phyloP scores from a whole-genome alignment of 2,329 filamentous ascomycete genomes.

The Botrytis fragariae region DNA sequence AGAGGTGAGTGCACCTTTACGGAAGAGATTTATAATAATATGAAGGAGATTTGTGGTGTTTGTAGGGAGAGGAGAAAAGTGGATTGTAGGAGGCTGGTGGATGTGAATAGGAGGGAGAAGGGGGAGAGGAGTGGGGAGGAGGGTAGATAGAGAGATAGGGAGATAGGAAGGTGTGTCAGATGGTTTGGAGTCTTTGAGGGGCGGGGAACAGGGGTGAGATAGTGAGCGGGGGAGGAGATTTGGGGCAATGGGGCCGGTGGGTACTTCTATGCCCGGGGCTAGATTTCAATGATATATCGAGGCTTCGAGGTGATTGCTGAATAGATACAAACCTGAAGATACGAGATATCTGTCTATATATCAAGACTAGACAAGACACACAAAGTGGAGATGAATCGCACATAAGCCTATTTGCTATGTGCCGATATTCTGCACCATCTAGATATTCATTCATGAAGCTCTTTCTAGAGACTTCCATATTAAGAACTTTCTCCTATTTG shows the following conservation, averaged over 20 bases:
- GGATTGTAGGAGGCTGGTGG: not conserved
- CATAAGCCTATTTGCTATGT: not conserved
- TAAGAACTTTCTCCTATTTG: not conserved
- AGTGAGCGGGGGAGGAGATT: too few species aligned
- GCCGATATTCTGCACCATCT: not conserved
- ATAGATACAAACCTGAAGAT: not conserved
- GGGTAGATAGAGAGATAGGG: not conserved
- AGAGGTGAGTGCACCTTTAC: not conserved
- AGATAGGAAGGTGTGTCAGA: not conserved
- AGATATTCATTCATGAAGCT: rapidly evolving
- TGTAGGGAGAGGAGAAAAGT: not conserved
- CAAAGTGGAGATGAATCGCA: not conserved
- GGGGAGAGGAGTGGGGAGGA: not conserved
- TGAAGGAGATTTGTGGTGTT: not conserved
- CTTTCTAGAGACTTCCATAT: not conserved
- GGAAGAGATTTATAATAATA: not conserved
- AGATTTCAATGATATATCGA: too few species aligned
- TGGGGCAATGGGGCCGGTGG: too few species aligned
- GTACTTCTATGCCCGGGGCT: too few species aligned
- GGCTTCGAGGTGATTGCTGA: not conserved
- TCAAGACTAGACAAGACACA: not conserved
- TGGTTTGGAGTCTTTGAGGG: not conserved
- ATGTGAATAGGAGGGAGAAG: too few species aligned
- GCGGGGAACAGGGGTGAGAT: too few species aligned
- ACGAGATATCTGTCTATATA: rapidly evolving